Evolutionary conservation across 2,329 filamentous ascomycete genomes (phyloP).

Genomic region (Juglanconis sp.): DNA sequence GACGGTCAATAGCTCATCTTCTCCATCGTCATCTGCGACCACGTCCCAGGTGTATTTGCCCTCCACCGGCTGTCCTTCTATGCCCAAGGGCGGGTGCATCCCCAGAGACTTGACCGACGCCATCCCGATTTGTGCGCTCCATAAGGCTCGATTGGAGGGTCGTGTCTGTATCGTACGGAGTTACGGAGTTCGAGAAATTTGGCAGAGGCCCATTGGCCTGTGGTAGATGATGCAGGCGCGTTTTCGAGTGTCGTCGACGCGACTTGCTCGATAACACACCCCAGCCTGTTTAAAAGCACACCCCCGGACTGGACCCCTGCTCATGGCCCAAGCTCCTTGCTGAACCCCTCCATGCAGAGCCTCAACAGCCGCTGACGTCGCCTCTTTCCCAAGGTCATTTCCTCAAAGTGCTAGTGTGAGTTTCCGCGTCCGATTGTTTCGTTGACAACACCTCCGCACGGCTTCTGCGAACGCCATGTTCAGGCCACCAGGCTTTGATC

Average conservation of each 20-base stretch:
- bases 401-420: neutral
- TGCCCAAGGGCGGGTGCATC: conserved; percentile 68
- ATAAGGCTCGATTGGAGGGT: conserved; percentile 17
- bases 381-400: neutral
- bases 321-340: neutral
- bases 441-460: neutral
- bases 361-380: conserved; percentile 14
- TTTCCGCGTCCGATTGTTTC: neutral
- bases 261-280: conserved; percentile 6
- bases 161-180: neutral
- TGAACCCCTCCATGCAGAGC: neutral
- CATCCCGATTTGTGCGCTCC: conserved; percentile 53
- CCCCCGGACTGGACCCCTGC: neutral
- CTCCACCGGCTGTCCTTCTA: conserved; percentile 11
- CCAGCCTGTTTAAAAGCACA: neutral
- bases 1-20: conserved; percentile 80
- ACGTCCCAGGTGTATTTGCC: conserved; percentile 71
- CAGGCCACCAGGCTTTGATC: conserved; percentile 12
- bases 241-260: conserved; percentile 1
- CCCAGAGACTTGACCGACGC: conserved; percentile 87
- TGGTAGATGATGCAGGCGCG: neutral
- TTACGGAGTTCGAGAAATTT: neutral
- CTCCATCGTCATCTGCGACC: conserved; percentile 40
- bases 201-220: neutral
- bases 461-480: conserved; percentile 12